phyloP scores from a whole-genome alignment of 2,329 filamentous ascomycete genomes.

The Botrytis galanthina region DNA sequence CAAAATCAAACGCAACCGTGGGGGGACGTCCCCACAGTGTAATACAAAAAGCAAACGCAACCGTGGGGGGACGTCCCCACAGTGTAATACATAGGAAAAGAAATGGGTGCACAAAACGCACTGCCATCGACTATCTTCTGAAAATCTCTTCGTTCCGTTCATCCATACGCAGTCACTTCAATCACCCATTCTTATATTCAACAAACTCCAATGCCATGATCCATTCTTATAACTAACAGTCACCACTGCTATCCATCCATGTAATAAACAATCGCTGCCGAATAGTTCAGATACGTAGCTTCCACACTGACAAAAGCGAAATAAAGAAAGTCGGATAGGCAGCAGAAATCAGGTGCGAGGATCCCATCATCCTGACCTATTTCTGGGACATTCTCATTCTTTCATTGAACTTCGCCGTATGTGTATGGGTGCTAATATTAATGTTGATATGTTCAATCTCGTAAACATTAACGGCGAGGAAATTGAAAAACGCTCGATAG shows the following conservation, averaged over 20 bases:
- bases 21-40: constrained; percentile 5
- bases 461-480: background rate
- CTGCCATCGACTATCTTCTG: background rate
- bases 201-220: background rate
- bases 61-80: background rate
- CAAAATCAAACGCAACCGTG: background rate
- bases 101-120: background rate
- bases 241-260: background rate
- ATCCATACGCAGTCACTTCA: background rate
- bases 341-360: background rate
- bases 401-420: background rate
- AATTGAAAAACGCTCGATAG: background rate
- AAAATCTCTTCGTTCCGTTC: background rate
- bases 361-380: background rate
- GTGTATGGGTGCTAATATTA: background rate
- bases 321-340: background rate
- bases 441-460: constrained; percentile 3
- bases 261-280: background rate
- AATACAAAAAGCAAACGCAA: background rate
- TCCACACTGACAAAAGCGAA: background rate
- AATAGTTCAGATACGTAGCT: background rate
- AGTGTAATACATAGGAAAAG: background rate
- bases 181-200: background rate
- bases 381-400: background rate
- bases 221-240: background rate